Conservation (phyloP, 257 asterid species). For the Solanum infundibuliforme region DNA sequence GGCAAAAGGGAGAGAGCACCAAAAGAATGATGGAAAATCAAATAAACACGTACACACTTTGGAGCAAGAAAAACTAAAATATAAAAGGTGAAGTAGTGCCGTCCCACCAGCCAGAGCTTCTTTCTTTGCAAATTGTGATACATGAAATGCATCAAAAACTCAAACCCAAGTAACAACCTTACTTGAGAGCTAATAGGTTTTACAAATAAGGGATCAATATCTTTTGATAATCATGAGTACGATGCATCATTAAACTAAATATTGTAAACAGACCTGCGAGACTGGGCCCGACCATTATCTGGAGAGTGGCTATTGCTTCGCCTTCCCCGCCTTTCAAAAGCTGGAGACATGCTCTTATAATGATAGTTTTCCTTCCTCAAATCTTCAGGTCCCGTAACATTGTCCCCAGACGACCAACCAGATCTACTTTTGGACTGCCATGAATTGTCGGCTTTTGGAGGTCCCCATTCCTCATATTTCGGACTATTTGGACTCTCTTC, state of each 20-base stretch:
- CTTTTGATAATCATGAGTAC: neutral
- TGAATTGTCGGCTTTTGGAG: conserved; percentile 1
- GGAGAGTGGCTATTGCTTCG: conserved; percentile 6
- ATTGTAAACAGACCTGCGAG: conserved; percentile 8
- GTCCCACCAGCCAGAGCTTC: neutral
- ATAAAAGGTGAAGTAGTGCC: neutral
- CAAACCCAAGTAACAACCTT: neutral
- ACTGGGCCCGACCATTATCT: conserved; percentile 2
- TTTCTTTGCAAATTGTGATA: neutral
- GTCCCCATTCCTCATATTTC: neutral
- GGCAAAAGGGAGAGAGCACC: neutral
- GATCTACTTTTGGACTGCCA: conserved; percentile 4
- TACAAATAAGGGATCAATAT: neutral
- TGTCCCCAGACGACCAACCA: conserved; percentile 2
- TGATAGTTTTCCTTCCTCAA: conserved; percentile 1
- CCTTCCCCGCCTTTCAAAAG: conserved; percentile 5
- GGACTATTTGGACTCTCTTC: neutral
- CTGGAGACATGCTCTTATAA: conserved; percentile 5
- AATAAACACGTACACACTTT: neutral
- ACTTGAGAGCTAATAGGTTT: neutral
- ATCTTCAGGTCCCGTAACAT: conserved; percentile 1
- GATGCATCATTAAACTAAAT: conserved; percentile 1
- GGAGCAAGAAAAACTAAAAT: neutral
- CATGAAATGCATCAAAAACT: neutral
- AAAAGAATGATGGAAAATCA: neutral